Evolutionary conservation across 2,329 filamentous ascomycete genomes (phyloP).

Genomic region (Trichoderma sp.): DNA sequence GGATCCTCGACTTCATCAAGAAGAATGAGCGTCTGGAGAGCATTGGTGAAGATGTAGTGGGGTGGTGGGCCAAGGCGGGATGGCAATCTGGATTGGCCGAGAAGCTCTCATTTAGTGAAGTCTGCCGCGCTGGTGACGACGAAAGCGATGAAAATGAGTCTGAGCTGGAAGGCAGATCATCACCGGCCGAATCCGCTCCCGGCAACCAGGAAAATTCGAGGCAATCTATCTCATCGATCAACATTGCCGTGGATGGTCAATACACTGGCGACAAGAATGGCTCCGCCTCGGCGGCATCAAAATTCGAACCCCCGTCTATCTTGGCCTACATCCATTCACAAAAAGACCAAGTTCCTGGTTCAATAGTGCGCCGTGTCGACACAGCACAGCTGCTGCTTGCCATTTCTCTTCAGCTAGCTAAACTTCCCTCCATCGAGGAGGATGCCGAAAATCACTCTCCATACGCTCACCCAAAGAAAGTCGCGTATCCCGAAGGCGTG

Average conservation of each 20-base stretch:
- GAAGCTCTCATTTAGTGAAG: slow-evolving; percentile 71
- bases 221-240: neutral
- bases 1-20: slow-evolving; percentile 83
- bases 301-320: slow-evolving; percentile 63
- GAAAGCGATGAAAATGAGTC: slow-evolving; percentile 41
- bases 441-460: slow-evolving; percentile 61
- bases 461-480: slow-evolving; percentile 76
- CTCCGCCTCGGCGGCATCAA: slow-evolving; percentile 1
- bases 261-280: neutral
- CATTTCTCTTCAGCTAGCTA: slow-evolving; percentile 83
- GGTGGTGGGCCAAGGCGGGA: slow-evolving; percentile 92
- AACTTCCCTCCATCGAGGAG: slow-evolving; percentile 72
- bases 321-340: slow-evolving; percentile 79
- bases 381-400: slow-evolving; percentile 79
- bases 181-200: slow-evolving; percentile 31
- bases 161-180: slow-evolving; percentile 32
- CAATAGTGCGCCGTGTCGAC: slow-evolving; percentile 84
- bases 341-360: slow-evolving; percentile 45
- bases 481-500: slow-evolving; percentile 81
- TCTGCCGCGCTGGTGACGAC: slow-evolving; percentile 48
- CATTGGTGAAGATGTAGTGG: slow-evolving; percentile 86
- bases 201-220: slow-evolving; percentile 23
- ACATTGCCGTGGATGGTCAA: neutral
- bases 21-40: slow-evolving; percentile 82
- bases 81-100: slow-evolving; percentile 83